Percentiles rank a stretch among this genome's conserved stretches.
These are phyloP conservation scores for Firmiana major DNA, from an alignment of 345 rosid species.

Conservation along the genomic window DNA sequence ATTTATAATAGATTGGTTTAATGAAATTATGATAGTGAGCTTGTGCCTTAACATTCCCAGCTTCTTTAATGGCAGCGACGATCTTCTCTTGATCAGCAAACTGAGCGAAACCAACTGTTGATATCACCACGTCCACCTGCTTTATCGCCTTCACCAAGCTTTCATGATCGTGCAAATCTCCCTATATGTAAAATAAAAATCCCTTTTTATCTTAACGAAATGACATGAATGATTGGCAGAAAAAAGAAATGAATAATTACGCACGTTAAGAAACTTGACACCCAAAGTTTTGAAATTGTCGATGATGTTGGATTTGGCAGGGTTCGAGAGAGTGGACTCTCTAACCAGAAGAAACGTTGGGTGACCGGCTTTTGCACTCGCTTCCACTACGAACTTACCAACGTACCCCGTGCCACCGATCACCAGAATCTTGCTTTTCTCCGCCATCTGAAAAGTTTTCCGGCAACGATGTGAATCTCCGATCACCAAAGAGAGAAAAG, in stretches of 20 bases:
- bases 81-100: slow-evolving; percentile 41
- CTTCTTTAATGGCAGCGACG: slow-evolving; percentile 48
- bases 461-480: not conserved
- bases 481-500: not conserved
- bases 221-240: not conserved
- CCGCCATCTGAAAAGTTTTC: slow-evolving; percentile 6
- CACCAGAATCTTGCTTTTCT: slow-evolving; percentile 34
- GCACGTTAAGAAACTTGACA: slow-evolving; percentile 21
- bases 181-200: not conserved
- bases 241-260: not conserved
- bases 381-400: slow-evolving; percentile 34
- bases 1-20: not conserved
- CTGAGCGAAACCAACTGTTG: slow-evolving; percentile 34
- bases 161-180: slow-evolving; percentile 38
- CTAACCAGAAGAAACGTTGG: slow-evolving; percentile 30
- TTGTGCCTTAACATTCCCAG: slow-evolving; percentile 44
- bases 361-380: slow-evolving; percentile 31
- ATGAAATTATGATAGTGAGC: not conserved
- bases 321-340: slow-evolving; percentile 28
- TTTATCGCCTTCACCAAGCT: slow-evolving; percentile 51
- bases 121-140: slow-evolving; percentile 55
- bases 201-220: not conserved
- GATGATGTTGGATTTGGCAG: slow-evolving; percentile 27
- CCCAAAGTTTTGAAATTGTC: slow-evolving; percentile 29
- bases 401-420: slow-evolving; percentile 40